phyloP scores from a whole-genome alignment of 1,284 basidiomycete genomes.

The Irpex sp. region DNA sequence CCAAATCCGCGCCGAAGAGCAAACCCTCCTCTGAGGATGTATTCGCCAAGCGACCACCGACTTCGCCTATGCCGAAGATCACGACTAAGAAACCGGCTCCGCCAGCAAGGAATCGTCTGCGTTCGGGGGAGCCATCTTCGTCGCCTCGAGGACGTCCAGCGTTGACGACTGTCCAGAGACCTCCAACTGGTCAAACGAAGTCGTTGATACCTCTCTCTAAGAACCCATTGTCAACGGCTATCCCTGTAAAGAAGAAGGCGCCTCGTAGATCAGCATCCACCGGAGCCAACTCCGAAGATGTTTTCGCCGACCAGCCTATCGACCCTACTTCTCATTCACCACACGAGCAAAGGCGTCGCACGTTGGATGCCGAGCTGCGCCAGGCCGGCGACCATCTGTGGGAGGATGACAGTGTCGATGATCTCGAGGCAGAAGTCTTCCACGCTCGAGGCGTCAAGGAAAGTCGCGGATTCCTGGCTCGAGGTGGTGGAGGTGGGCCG shows the following conservation, averaged over 20 bases:
- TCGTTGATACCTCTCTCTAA: neutral
- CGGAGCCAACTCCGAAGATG: neutral
- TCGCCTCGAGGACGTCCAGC: neutral
- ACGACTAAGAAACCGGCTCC: constrained; percentile 55
- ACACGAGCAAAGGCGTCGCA: constrained; percentile 37
- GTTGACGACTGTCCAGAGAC: neutral
- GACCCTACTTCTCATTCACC: constrained; percentile 6
- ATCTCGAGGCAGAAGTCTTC: constrained; percentile 27
- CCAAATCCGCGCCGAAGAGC: neutral
- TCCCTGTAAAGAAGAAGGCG: neutral
- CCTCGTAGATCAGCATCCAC: neutral
- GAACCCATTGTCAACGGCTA: neutral
- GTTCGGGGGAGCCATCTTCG: neutral
- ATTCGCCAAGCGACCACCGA: constrained; percentile 56
- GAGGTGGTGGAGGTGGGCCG: constrained; percentile 64
- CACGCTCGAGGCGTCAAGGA: constrained; percentile 52
- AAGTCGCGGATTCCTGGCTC: constrained; percentile 60
- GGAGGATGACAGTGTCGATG: constrained; percentile 26
- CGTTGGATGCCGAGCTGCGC: constrained; percentile 64
- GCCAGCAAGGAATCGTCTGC: constrained; percentile 36
- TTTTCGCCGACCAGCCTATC: neutral
- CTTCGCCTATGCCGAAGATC: constrained; percentile 54
- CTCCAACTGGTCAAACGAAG: neutral
- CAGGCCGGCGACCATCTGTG: constrained; percentile 36
- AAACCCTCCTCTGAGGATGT: constrained; percentile 26